These are phyloP conservation scores for Amoebophrya sp. DNA, from an alignment of 169 alveolate genomes.

Conservation along the genomic window DNA sequence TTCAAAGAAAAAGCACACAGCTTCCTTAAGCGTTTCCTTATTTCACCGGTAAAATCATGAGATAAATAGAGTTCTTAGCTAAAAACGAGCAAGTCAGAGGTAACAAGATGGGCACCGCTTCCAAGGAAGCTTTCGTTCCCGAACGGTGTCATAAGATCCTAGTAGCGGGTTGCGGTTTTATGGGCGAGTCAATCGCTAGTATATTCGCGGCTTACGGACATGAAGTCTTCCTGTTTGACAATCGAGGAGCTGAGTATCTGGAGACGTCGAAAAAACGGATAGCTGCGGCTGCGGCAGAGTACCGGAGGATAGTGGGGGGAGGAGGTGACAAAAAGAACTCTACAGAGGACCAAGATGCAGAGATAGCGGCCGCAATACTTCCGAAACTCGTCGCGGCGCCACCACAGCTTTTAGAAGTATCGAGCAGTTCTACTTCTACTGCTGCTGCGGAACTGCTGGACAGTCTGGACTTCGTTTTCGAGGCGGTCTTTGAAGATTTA, in stretches of 20 bases:
- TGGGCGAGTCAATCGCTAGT: background rate
- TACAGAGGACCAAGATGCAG: background rate
- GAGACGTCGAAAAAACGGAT: too few species aligned
- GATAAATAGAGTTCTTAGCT: too few species aligned
- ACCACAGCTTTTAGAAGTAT: background rate
- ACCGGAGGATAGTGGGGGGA: background rate
- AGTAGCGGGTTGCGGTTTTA: background rate
- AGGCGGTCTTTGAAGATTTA: conserved; percentile 27
- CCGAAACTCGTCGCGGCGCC: background rate
- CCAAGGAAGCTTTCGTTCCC: too few species aligned
- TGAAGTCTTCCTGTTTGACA: background rate
- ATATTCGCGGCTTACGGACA: background rate
- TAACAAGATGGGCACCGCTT: too few species aligned
- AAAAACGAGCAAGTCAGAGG: too few species aligned
- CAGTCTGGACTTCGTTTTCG: conserved; percentile 13
- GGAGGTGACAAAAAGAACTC: background rate
- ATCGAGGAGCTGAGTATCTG: background rate
- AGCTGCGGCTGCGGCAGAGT: background rate
- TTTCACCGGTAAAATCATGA: too few species aligned
- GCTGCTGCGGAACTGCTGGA: too few species aligned
- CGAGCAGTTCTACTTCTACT: background rate
- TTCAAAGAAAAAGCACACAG: too few species aligned
- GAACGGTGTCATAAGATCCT: too few species aligned
- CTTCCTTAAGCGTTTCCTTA: too few species aligned
- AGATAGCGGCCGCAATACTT: background rate